Conservation (phyloP, 768 basidiomycete species). For the Mycena belliarum region DNA sequence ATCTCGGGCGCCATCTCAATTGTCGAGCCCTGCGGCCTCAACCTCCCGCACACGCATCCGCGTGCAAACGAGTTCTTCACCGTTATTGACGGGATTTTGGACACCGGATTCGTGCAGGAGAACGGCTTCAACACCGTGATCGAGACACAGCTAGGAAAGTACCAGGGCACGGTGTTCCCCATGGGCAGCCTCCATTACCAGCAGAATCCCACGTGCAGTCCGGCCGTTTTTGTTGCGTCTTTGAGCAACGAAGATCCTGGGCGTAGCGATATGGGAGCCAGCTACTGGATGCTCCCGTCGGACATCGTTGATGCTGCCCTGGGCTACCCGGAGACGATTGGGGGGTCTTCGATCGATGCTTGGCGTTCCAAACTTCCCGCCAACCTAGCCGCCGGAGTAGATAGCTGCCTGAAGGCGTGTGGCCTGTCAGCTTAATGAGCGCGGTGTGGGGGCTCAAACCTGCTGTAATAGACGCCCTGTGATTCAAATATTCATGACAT, state of each 20-base stretch:
- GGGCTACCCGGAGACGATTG: background rate
- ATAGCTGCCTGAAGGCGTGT: background rate
- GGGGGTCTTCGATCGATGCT: background rate
- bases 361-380: background rate
- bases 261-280: background rate
- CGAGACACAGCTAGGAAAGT: background rate
- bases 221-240: background rate
- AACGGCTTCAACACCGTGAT: background rate
- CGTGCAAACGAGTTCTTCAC: background rate
- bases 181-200: background rate
- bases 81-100: background rate
- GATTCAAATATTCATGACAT: background rate
- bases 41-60: background rate
- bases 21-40: background rate
- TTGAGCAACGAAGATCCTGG: background rate
- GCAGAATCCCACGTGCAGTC: background rate
- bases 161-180: background rate
- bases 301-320: background rate
- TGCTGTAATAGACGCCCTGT: no score
- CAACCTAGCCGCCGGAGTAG: background rate
- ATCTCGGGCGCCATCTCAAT: background rate
- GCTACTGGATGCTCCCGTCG: background rate
- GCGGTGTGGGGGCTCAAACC: no score
- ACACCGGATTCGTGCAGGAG: background rate
- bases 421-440: background rate